Conservation (phyloP, 306 rosid species). For the Potentilla sterilis region DNA sequence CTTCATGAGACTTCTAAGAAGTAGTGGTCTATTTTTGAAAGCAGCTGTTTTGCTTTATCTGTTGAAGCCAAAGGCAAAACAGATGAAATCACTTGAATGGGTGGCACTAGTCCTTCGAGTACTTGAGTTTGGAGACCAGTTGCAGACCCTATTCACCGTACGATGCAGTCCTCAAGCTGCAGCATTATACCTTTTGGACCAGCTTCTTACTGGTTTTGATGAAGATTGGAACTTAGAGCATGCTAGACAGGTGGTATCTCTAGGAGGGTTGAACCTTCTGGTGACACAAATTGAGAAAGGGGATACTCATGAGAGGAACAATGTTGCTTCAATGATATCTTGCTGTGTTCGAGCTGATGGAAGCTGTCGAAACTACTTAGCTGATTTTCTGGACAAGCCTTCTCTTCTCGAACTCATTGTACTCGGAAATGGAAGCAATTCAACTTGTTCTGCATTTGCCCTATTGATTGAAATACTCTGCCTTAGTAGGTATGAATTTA, state of each 20-base stretch:
- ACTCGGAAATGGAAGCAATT: constrained; percentile 39
- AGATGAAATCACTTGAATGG: constrained; percentile 79
- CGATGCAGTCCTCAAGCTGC: constrained; percentile 66
- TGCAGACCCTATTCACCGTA: constrained; percentile 72
- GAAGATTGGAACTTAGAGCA: constrained; percentile 84
- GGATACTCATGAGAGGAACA: constrained; percentile 49
- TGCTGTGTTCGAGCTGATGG: constrained; percentile 77
- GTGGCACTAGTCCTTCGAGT: constrained; percentile 77
- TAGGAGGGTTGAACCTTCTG: constrained; percentile 67
- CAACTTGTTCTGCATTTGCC: constrained; percentile 43
- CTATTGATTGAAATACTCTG: constrained; percentile 58
- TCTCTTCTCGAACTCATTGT: constrained; percentile 67
- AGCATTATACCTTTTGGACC: constrained; percentile 74
- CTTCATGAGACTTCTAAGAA: constrained; percentile 64
- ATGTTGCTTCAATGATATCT: constrained; percentile 41
- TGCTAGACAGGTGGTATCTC: constrained; percentile 67
- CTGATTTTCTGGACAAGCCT: constrained; percentile 49
- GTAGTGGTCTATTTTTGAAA: constrained; percentile 67
- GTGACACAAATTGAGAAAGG: constrained; percentile 56
- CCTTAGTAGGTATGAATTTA: constrained; percentile 52
- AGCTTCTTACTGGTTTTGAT: constrained; percentile 77
- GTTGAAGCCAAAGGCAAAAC: constrained; percentile 68
- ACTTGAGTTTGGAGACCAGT: constrained; percentile 68
- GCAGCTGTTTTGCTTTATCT: constrained; percentile 74
- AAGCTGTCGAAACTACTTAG: constrained; percentile 62